Evolutionary conservation across 2,329 filamentous ascomycete genomes (phyloP).

Genomic region (Fusarium verticillioides): DNA sequence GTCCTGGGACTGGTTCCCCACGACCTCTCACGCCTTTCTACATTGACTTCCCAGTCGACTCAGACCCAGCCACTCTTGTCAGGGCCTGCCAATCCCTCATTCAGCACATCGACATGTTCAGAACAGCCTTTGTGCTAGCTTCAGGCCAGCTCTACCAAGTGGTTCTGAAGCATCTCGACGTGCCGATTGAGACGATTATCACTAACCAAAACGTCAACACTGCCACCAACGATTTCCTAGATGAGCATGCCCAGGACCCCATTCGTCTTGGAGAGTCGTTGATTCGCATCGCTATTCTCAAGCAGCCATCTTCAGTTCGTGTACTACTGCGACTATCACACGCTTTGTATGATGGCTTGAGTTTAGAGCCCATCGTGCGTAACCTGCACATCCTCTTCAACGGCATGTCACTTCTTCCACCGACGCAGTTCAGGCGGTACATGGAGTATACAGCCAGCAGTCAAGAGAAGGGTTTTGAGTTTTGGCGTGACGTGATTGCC

Average conservation of each 20-base stretch:
- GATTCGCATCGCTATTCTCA: constrained; percentile 11
- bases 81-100: background rate
- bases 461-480: background rate
- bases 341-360: constrained; percentile 41
- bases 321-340: constrained; percentile 34
- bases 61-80: background rate
- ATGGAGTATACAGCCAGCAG: constrained; percentile 17
- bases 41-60: background rate
- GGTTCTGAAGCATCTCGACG: background rate
- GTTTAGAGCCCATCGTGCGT: constrained; percentile 30
- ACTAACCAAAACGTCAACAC: constrained; percentile 1
- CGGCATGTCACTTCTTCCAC: constrained; percentile 8
- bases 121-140: constrained; percentile 5
- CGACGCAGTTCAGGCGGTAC: constrained; percentile 30
- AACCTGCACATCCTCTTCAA: constrained; percentile 28
- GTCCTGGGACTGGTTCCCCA: background rate
- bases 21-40: background rate
- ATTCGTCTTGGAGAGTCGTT: background rate
- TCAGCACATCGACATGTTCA: constrained; percentile 10
- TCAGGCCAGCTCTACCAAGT: constrained; percentile 8
- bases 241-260: background rate
- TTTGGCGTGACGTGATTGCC: constrained; percentile 12
- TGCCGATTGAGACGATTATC: background rate
- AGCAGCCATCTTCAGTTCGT: constrained; percentile 3
- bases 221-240: background rate